phyloP scores from a whole-genome alignment of 441 rosid species.

The Mallotus japonicus region DNA sequence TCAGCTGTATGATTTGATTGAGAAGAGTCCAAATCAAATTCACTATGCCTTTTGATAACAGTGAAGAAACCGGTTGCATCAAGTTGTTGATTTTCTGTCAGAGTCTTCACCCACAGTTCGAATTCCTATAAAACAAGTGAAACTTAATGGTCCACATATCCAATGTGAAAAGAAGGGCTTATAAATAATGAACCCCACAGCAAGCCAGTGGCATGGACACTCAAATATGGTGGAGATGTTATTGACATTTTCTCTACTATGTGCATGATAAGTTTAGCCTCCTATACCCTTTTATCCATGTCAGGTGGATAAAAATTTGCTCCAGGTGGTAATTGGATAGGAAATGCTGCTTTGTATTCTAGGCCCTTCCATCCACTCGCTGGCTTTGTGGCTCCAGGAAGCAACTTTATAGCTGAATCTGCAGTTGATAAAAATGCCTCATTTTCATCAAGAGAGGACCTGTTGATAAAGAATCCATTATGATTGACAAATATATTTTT shows the following conservation, averaged over 20 bases:
- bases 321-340: constrained; percentile 72
- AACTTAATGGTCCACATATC: constrained; percentile 14
- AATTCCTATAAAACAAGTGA: constrained; percentile 61
- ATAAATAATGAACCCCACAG: not conserved
- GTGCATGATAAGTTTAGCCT: not conserved
- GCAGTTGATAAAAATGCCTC: constrained; percentile 77
- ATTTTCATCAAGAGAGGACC: constrained; percentile 95
- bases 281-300: constrained; percentile 80
- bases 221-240: not conserved
- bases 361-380: constrained; percentile 88
- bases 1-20: constrained; percentile 29
- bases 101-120: constrained; percentile 57
- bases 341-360: constrained; percentile 83
- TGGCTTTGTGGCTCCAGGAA: constrained; percentile 66
- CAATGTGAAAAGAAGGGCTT: not conserved
- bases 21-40: constrained; percentile 47
- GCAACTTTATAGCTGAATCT: constrained; percentile 77
- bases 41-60: constrained; percentile 67
- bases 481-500: constrained; percentile 14
- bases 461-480: constrained; percentile 34
- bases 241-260: not conserved
- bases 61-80: constrained; percentile 77
- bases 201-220: not conserved
- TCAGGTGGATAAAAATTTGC: constrained; percentile 96
- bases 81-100: constrained; percentile 52